Evolutionary conservation across 2,329 filamentous ascomycete species (phyloP).

Genomic region (Colletotrichum lindemuthianum): DNA sequence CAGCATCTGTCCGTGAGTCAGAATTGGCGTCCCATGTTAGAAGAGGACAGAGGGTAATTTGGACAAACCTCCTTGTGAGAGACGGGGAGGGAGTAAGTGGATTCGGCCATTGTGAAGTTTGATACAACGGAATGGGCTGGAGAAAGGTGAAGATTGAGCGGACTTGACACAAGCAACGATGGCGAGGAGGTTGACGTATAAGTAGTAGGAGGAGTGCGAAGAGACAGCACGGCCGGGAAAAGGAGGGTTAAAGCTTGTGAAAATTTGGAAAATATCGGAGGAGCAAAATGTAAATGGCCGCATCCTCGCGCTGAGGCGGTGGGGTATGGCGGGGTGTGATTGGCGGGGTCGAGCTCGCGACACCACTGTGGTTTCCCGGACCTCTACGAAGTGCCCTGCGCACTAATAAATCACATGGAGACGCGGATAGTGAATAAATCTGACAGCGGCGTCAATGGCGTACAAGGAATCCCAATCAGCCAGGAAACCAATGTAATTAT

Average conservation of each 20-base stretch:
- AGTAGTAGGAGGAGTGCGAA: conserved; percentile 1
- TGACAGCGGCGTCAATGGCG: no score
- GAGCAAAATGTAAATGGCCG: conserved; percentile 34
- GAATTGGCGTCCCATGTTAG: conserved; percentile 42
- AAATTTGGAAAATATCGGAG: conserved; percentile 30
- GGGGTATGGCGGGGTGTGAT: conserved; percentile 36
- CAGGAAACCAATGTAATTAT: no score
- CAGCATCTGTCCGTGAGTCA: conserved; percentile 75
- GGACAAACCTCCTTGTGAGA: conserved; percentile 63
- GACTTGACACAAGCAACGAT: conserved; percentile 31
- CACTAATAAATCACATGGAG: not conserved
- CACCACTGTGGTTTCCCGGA: conserved; percentile 1
- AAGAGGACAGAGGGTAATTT: conserved; percentile 23
- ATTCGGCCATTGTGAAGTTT: conserved; percentile 51
- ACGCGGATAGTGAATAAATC: no score
- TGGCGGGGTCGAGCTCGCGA: conserved; percentile 34
- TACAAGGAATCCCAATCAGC: no score
- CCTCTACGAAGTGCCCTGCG: not conserved
- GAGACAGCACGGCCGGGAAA: conserved; percentile 25
- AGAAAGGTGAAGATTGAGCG: conserved; percentile 1
- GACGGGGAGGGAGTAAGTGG: conserved; percentile 63
- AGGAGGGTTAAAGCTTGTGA: conserved; percentile 32
- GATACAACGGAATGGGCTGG: conserved; percentile 19
- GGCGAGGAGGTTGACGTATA: conserved; percentile 29
- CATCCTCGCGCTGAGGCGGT: conserved; percentile 30